Conservation (phyloP, 108 stramenopile genomes). For the Nitzschia putrida region DNA sequence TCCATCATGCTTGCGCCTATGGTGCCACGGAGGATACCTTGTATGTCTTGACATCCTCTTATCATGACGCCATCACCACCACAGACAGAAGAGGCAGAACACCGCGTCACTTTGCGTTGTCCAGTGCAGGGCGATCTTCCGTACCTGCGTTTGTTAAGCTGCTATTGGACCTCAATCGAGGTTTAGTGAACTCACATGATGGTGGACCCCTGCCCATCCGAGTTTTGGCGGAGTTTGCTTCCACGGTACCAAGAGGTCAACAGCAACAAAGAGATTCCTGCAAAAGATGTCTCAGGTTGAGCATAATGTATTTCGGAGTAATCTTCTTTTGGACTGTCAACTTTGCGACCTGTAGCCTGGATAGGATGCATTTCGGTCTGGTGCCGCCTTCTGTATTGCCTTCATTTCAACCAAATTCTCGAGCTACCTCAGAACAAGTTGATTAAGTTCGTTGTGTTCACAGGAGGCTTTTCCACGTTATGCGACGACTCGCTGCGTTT, state of each 20-base stretch:
- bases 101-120: conserved; percentile 79
- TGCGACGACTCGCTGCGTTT: conserved; percentile 55
- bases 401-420: conserved; percentile 52
- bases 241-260: conserved; percentile 15
- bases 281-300: conserved; percentile 67
- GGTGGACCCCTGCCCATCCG: conserved; percentile 60
- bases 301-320: conserved; percentile 45
- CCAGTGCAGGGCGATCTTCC: conserved; percentile 65
- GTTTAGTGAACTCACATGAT: conserved; percentile 58
- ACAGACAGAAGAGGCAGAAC: conserved; percentile 58
- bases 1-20: conserved; percentile 87
- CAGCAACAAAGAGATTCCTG: conserved; percentile 46
- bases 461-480: conserved; percentile 57
- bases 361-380: conserved; percentile 40
- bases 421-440: conserved; percentile 49
- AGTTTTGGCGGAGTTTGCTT: conserved; percentile 62
- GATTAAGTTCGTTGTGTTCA: conserved; percentile 66
- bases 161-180: conserved; percentile 54
- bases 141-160: conserved; percentile 65
- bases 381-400: conserved; percentile 35
- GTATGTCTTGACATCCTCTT: conserved; percentile 57
- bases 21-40: conserved; percentile 73
- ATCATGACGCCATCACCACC: conserved; percentile 53
- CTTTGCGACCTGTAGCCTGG: conserved; percentile 43
- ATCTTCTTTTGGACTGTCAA: conserved; percentile 53